Evolutionary conservation across 1,139 yeast species (phyloP).

Genomic region (Sugiyamaella sp.): DNA sequence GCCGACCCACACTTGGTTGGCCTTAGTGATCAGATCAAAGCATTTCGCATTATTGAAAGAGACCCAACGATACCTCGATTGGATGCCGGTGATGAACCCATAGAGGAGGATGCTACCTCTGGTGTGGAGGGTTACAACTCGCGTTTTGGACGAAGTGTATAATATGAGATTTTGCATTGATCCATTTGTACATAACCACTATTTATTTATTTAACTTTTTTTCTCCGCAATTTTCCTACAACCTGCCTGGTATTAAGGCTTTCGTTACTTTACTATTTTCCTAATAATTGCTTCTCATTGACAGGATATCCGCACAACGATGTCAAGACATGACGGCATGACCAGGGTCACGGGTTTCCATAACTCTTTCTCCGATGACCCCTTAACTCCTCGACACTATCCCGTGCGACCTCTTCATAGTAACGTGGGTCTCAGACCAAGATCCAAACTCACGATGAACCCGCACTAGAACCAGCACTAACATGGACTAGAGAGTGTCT

Average conservation of each 20-base stretch:
- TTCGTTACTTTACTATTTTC: not conserved
- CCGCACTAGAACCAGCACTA: too few relatives aligned
- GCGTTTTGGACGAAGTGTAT: slow-evolving; percentile 13
- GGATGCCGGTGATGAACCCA: slow-evolving; percentile 39
- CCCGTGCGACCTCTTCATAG: too few relatives aligned
- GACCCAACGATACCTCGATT: slow-evolving; percentile 32
- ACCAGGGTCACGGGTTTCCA: too few relatives aligned
- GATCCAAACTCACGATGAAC: too few relatives aligned
- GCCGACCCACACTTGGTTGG: slow-evolving; percentile 29
- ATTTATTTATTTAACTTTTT: not conserved
- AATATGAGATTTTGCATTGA: not conserved
- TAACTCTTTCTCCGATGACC: too few relatives aligned
- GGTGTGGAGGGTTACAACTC: slow-evolving; percentile 39
- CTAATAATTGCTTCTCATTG: too few relatives aligned
- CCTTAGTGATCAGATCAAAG: slow-evolving; percentile 41
- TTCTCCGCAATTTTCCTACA: not conserved
- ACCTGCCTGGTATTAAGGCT: not conserved
- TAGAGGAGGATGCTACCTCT: slow-evolving; percentile 40
- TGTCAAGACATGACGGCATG: too few relatives aligned
- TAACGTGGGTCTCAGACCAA: too few relatives aligned
- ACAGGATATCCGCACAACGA: too few relatives aligned
- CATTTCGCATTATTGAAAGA: slow-evolving; percentile 34
- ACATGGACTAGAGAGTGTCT: too few relatives aligned
- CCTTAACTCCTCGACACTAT: too few relatives aligned
- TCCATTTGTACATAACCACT: not conserved